Evolutionary conservation across 345 rosid species (phyloP), one percentile per base, ranked within the genome.

Genomic region (Eucalyptus dawsonii): DNA sequence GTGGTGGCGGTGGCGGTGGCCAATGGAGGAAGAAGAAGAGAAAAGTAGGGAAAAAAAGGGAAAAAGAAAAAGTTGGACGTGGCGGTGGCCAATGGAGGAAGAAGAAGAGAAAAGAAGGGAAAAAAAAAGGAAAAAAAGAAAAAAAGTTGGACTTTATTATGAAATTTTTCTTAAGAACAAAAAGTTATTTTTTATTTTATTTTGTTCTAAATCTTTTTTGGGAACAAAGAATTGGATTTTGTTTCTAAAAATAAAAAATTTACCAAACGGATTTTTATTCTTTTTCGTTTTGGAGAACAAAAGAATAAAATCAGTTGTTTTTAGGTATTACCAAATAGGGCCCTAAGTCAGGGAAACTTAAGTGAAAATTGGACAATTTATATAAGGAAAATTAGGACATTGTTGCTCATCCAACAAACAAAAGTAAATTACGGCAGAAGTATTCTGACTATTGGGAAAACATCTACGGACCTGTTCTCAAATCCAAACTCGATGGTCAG

Each of bases 231-330:
- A 50, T 50, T 50, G 7, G 1, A 6, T 50, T 50, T 50, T 50
- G 19, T 50, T 15, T 50, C 0, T 2, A 0, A 0, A 50, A 50
- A 50, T 6, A 50, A 50, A 50, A 50, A 50, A 50, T 50, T 16
- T 50, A 50, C 4, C 3, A 15, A 3, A 50, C 0, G 21, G 4
- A 50, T 15, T 15, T 50, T 50, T 15, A 1, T 50, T 50, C 0
- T 15, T 16, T 50, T 50, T 16, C 0, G 8, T 6, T 50, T 0
- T 1, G 1, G 21, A 16, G 21, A 50, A 50, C 2, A 6, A 50
- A 50, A 50, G 21, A 50, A 50, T 50, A 50, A 50, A 50, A 50
- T 6, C 21, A 50, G 8, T 16, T 6, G 21, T 50, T 16, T 1
- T 7, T 1, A 12, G 50, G 50, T 50, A 2, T 50, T 50, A 50